Evolutionary conservation across 2,329 filamentous ascomycete species (phyloP).

Genomic region (Fusarium chaquense): DNA sequence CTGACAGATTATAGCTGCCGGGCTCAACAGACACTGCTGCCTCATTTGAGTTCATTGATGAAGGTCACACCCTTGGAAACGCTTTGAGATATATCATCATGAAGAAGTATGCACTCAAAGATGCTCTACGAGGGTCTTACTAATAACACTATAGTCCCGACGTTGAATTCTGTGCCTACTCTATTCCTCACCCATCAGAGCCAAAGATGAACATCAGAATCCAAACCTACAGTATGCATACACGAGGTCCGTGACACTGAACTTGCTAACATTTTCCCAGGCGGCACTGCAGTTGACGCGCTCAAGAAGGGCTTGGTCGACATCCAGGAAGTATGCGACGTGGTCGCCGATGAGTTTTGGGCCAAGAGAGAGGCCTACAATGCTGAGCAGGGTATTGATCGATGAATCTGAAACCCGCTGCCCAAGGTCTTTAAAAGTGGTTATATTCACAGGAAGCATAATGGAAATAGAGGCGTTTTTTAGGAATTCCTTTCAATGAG

Average conservation of each 20-base stretch:
- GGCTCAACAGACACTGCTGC: conserved; percentile 89
- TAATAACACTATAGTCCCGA: conserved; percentile 73
- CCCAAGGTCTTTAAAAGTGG: conserved; percentile 21
- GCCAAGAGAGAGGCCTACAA: conserved; percentile 61
- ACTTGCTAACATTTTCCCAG: conserved; percentile 59
- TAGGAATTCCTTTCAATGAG: conserved; percentile 49
- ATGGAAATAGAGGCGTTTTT: conserved; percentile 51
- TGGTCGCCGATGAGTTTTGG: conserved; percentile 91
- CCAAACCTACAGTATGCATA: conserved; percentile 87
- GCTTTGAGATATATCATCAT: conserved; percentile 95
- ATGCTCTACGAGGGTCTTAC: not conserved
- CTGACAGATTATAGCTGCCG: conserved; percentile 71
- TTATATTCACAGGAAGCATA: conserved; percentile 45
- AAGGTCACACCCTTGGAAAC: conserved; percentile 96
- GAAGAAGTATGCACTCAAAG: conserved; percentile 82
- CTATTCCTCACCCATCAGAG: conserved; percentile 96
- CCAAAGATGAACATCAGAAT: conserved; percentile 97
- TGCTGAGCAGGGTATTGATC: conserved; percentile 50
- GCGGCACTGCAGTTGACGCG: conserved; percentile 83
- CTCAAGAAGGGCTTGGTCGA: conserved; percentile 91
- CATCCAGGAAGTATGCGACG: conserved; percentile 91
- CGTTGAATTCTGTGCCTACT: conserved; percentile 98
- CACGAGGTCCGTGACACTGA: not conserved
- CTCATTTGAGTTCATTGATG: conserved; percentile 92
- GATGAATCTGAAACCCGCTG: conserved; percentile 39